Evolutionary conservation across 129 eudicot genomes (phyloP).

Genomic region (Gnaphalium uliginosum): DNA sequence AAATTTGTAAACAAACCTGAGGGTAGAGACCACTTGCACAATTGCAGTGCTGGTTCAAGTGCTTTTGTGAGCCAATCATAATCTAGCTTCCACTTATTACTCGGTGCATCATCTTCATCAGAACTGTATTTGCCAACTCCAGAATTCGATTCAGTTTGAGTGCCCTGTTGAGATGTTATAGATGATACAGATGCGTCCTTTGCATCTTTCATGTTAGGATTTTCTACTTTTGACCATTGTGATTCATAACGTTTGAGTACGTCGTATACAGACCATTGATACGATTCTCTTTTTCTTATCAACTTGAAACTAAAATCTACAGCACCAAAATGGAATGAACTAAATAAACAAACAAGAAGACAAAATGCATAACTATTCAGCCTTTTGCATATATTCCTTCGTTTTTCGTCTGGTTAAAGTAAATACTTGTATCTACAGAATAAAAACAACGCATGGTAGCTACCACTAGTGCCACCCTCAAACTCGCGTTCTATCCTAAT

Average conservation of each 20-base stretch:
- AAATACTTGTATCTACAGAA: background rate
- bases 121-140: slow-evolving; percentile 43
- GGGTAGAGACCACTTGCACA: slow-evolving; percentile 68
- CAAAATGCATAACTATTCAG: background rate
- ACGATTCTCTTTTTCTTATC: slow-evolving; percentile 46
- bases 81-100: slow-evolving; percentile 65
- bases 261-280: slow-evolving; percentile 34
- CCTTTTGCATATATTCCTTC: background rate
- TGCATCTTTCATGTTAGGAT: slow-evolving; percentile 31
- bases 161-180: slow-evolving; percentile 22
- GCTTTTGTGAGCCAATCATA: slow-evolving; percentile 86
- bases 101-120: slow-evolving; percentile 48
- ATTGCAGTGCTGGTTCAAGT: slow-evolving; percentile 88
- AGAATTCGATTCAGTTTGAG: slow-evolving; percentile 25
- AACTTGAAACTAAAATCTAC: slow-evolving; percentile 55
- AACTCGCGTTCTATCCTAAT: background rate
- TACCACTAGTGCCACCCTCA: slow-evolving; percentile 13
- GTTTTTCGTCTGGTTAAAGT: background rate
- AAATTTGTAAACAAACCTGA: slow-evolving; percentile 48
- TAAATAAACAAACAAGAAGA: background rate
- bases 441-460: background rate
- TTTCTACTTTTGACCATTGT: slow-evolving; percentile 47
- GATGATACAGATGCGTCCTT: slow-evolving; percentile 43
- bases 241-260: slow-evolving; percentile 55
- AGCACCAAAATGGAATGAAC: slow-evolving; percentile 18